Evolutionary conservation across 2,329 filamentous ascomycete species (phyloP).

Genomic region (Neopestalotiopsis sp.): DNA sequence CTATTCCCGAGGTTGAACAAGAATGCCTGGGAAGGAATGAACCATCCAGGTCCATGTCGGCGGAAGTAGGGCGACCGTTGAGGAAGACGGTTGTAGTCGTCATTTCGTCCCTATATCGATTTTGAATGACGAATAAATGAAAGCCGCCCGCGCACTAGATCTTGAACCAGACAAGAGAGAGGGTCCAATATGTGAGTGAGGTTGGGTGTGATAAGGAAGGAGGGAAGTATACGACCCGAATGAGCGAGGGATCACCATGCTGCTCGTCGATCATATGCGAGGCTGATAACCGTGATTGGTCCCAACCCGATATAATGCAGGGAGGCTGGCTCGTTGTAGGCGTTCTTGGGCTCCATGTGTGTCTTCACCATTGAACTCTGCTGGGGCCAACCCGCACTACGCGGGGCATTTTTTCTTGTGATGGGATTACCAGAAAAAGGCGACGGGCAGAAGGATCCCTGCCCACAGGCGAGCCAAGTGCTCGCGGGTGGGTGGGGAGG

Average conservation of each 20-base stretch:
- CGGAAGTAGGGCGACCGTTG: constrained; percentile 6
- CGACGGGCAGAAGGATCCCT: neutral
- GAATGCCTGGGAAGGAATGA: neutral
- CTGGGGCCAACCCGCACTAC: neutral
- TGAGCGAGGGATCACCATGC: neutral
- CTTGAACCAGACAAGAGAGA: neutral
- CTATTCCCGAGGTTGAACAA: constrained; percentile 11
- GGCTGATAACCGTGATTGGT: neutral
- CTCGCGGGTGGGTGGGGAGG: neutral
- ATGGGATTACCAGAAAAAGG: neutral
- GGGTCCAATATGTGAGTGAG: neutral
- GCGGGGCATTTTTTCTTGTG: neutral
- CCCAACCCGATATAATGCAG: neutral
- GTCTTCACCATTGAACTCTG: neutral
- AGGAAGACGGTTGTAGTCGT: too few species aligned
- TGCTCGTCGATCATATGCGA: constrained; percentile 1
- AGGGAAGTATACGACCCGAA: neutral
- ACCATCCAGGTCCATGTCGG: constrained; percentile 13
- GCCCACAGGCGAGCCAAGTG: neutral
- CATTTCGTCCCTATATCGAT: too few species aligned
- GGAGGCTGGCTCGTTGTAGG: neutral
- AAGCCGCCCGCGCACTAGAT: too few species aligned
- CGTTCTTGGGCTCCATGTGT: neutral
- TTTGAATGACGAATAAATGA: too few species aligned
- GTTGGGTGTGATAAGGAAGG: neutral